Evolutionary conservation across 805 yeast species (phyloP), one percentile per base, ranked within the genome.

Genomic region (Cyberlindnera sargentensis): DNA sequence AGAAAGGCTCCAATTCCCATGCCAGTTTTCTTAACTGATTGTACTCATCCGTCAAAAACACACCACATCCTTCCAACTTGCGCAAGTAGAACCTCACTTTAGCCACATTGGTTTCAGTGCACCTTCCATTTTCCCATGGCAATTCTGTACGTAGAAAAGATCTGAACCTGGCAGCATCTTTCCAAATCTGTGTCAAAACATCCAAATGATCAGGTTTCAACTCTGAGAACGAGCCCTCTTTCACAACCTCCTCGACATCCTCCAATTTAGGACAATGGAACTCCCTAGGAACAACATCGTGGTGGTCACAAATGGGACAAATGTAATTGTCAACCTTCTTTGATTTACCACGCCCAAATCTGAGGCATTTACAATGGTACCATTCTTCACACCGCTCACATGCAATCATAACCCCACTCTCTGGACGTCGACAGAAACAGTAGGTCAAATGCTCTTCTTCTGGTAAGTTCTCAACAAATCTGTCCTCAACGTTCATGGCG

Each of bases 381-480:
- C 89, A 82, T 52, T 82, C 87, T 42, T 72, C 67, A 58, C 91
- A 84, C 15, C 59, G 62, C 48, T 82, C 89, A 62, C 90, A 83
- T 46, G 76, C 83, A 37, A 81, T 75, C 85, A 82, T 82, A 0
- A 75, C 71, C 59, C 84, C 73, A 51, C 71, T 60, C 51, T 82
- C 90, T 25, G 61, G 61, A 39, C 72, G 74, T 37, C 88, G 69
- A 58, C 91, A 83, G 44, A 79, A 63, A 55, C 90, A 83, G 55
- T 76, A 82, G 24, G 59, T 53, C 6, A 42, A 37, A 15, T 55
- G 60, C 9, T 53, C 52, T 5, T 47, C 47, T 3, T 51, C 52
- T 1, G 40, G 28, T 8, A 41, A 36, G 4, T 31, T 27, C 1
- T 50, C 33, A 5, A 39, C 42, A 34, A 46, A 57, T 20, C 23